These are phyloP conservation scores for Starmerella geochares DNA, from an alignment of 805 yeast genomes.

Conservation along the genomic window DNA sequence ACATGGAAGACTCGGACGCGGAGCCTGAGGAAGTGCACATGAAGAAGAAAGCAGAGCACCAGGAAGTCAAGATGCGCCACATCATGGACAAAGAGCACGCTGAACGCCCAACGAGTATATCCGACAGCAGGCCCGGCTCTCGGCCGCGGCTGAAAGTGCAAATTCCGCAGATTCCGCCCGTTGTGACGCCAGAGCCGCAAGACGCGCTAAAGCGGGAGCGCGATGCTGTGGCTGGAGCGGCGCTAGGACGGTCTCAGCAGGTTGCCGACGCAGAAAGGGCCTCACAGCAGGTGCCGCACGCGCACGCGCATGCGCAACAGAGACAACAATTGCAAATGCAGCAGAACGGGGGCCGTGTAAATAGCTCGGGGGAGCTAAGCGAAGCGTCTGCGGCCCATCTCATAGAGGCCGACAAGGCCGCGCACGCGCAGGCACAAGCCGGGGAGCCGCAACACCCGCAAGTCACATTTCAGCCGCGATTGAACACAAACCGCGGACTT, in stretches of 20 bases:
- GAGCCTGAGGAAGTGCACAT: conserved; percentile 1
- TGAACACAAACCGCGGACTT: background rate
- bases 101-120: background rate
- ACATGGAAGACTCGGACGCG: background rate
- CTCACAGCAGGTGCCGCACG: background rate
- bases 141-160: conserved; percentile 35
- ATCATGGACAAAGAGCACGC: background rate
- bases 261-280: too few species aligned
- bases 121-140: conserved; percentile 6
- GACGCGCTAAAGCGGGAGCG: background rate
- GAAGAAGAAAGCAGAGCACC: background rate
- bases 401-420: background rate
- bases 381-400: background rate
- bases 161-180: conserved; percentile 27
- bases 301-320: background rate
- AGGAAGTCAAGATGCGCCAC: background rate
- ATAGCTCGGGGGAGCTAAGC: background rate
- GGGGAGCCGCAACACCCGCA: conserved; percentile 2
- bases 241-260: background rate
- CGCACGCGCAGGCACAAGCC: background rate
- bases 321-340: background rate
- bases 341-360: too few species aligned
- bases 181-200: conserved; percentile 1
- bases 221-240: too few species aligned
- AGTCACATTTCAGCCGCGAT: background rate